These are phyloP conservation scores for Pluteus cervinus DNA, from an alignment of 768 basidiomycete species.

Conservation along the genomic window DNA sequence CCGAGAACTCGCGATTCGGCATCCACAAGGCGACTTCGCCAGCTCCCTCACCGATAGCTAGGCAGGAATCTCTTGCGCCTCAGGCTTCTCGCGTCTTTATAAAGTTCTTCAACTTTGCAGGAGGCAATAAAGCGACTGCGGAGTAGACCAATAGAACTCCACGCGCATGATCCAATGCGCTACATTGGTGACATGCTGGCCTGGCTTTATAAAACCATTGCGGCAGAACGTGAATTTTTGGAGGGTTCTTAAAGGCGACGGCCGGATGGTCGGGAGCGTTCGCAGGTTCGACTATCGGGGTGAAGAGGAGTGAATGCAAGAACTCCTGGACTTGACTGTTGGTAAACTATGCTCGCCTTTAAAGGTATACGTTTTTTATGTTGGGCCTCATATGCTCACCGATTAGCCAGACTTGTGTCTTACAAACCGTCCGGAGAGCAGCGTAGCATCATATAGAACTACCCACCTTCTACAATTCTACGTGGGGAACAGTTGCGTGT, in stretches of 20 bases:
- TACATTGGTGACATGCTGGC: slow-evolving; percentile 99
- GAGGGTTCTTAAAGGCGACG: slow-evolving; percentile 64
- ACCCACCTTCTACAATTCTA: slow-evolving; percentile 96
- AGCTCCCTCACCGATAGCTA: too few species aligned
- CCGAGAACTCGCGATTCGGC: too few species aligned
- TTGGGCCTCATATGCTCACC: slow-evolving; percentile 2
- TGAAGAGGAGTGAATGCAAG: slow-evolving; percentile 74
- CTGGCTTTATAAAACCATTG: slow-evolving; percentile 95
- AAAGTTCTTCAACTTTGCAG: too few species aligned
- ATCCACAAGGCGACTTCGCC: too few species aligned
- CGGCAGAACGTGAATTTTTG: slow-evolving; percentile 91
- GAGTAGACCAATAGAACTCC: slow-evolving; percentile 95
- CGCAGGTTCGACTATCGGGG: slow-evolving; percentile 46
- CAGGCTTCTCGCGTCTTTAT: too few species aligned
- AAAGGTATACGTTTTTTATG: slow-evolving; percentile 43
- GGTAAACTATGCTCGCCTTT: slow-evolving; percentile 85
- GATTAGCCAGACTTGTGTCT: slow-evolving; percentile 82
- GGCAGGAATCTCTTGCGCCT: too few species aligned
- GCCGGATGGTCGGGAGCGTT: slow-evolving; percentile 73
- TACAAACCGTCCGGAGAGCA: slow-evolving; percentile 93
- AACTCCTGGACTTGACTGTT: slow-evolving; percentile 76
- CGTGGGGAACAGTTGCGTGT: too few species aligned
- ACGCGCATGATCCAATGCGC: slow-evolving; percentile 94
- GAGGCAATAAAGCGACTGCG: too few species aligned
- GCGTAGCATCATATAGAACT: slow-evolving; percentile 87